A percentile compares a stretch with the other conserved stretches of the same genome.
Conservation (phyloP, 164 flowering plant species). For the Dillenia turbinata region DNA sequence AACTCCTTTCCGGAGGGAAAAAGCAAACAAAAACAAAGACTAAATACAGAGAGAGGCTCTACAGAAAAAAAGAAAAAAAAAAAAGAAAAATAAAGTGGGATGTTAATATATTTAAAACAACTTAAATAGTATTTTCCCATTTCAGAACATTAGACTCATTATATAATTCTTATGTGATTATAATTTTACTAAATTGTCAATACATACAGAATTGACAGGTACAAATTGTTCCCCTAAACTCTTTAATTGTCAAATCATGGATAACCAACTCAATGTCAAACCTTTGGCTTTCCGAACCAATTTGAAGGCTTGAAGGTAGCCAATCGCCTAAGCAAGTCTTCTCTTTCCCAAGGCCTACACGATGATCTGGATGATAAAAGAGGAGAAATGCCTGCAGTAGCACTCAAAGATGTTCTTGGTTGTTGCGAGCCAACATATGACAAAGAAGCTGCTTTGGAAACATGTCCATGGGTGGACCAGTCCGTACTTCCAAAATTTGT, state of each 20-base stretch:
- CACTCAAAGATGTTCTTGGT: conserved; percentile 63
- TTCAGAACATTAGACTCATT: too few relatives aligned
- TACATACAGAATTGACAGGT: too few relatives aligned
- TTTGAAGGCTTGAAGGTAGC: conserved; percentile 83
- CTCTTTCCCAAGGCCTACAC: conserved; percentile 99
- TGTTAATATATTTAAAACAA: too few relatives aligned
- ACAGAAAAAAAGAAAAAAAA: too few relatives aligned
- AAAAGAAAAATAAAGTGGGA: too few relatives aligned
- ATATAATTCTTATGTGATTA: too few relatives aligned
- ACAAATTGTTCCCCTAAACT: background rate
- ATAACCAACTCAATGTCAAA: conserved; percentile 19
- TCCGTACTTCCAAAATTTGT: conserved; percentile 65
- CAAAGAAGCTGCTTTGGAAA: conserved; percentile 71
- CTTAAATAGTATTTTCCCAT: too few relatives aligned
- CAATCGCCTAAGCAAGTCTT: conserved; percentile 86
- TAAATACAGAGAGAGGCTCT: too few relatives aligned
- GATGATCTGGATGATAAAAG: conserved; percentile 73
- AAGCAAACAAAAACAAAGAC: too few relatives aligned
- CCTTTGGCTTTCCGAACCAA: conserved; percentile 97
- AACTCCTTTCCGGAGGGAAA: too few relatives aligned
- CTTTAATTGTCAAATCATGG: background rate
- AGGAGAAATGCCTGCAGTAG: conserved; percentile 76
- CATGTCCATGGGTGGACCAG: conserved; percentile 63
- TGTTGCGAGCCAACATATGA: conserved; percentile 70
- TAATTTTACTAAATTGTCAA: too few relatives aligned